Percentiles rank a stretch among this genome's conserved stretches.
These are phyloP conservation scores for Jackrogersella multiformis DNA, from an alignment of 495 filamentous ascomycete species.

Conservation along the genomic window DNA sequence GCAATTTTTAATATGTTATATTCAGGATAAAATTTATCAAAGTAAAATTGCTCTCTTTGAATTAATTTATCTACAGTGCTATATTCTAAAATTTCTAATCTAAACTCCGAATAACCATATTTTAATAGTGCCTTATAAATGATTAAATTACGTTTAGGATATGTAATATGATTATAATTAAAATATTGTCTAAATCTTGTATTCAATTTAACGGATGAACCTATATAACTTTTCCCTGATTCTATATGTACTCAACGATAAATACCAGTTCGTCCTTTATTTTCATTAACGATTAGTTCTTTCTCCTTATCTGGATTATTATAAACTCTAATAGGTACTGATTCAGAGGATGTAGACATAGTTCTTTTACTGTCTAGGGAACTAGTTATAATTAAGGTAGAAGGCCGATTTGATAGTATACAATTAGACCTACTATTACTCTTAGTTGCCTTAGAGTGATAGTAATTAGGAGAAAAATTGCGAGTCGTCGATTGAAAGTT, in stretches of 20 bases:
- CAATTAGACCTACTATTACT: too few species aligned
- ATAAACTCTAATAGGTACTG: background rate
- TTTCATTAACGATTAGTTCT: constrained; percentile 1
- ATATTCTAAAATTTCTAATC: constrained; percentile 9
- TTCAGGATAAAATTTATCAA: background rate
- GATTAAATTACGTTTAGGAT: background rate
- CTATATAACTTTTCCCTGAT: constrained; percentile 4
- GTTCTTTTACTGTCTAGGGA: background rate
- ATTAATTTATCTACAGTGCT: background rate
- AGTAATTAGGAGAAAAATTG: background rate
- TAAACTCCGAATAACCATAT: constrained; percentile 9
- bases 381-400: too few species aligned
- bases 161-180: constrained; percentile 9
- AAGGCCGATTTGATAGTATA: too few species aligned
- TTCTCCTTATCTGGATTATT: constrained; percentile 6
- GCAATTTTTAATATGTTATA: constrained; percentile 9
- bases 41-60: constrained; percentile 6
- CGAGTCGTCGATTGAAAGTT: too few species aligned
- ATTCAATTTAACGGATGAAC: background rate
- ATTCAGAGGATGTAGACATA: background rate
- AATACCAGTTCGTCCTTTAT: constrained; percentile 7
- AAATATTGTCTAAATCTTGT: constrained; percentile 8
- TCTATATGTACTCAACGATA: constrained; percentile 9
- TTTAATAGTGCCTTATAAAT: background rate
- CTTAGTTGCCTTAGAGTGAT: background rate